Percentiles rank a stretch among this genome's conserved stretches.
Evolutionary conservation across 768 basidiomycete genomes (phyloP).

Genomic region (Trametes gibbosa): DNA sequence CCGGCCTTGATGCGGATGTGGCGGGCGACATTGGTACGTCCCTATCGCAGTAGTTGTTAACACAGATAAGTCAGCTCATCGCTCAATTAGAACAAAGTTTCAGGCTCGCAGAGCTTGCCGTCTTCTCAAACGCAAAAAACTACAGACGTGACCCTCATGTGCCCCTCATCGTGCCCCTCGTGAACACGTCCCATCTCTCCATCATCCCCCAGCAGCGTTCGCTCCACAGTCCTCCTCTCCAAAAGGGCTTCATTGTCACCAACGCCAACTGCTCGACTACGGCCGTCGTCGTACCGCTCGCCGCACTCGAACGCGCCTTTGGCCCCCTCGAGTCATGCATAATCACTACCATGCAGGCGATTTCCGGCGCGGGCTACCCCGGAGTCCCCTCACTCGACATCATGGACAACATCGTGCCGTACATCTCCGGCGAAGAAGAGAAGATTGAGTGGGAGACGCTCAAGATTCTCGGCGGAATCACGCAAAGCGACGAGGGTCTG

Average conservation of each 20-base stretch:
- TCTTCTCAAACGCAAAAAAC: slow-evolving; percentile 98
- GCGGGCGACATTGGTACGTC: slow-evolving; percentile 90
- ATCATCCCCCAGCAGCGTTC: slow-evolving; percentile 83
- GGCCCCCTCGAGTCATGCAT: slow-evolving; percentile 91
- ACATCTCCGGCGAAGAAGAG: slow-evolving; percentile 92
- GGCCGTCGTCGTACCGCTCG: slow-evolving; percentile 86
- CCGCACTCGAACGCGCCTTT: slow-evolving; percentile 85
- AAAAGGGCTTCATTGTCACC: slow-evolving; percentile 92
- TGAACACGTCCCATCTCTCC: slow-evolving; percentile 82
- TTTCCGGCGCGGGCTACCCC: slow-evolving; percentile 97
- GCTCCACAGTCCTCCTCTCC: slow-evolving; percentile 62
- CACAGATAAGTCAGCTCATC: background rate
- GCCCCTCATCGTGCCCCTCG: slow-evolving; percentile 94
- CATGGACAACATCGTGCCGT: slow-evolving; percentile 93
- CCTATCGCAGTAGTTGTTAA: background rate
- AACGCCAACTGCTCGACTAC: slow-evolving; percentile 99
- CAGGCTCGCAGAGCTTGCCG: slow-evolving; percentile 79
- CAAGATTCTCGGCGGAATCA: slow-evolving; percentile 90
- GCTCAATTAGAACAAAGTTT: slow-evolving; percentile 71
- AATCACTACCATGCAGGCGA: slow-evolving; percentile 96
- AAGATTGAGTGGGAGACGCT: slow-evolving; percentile 99
- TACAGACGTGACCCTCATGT: slow-evolving; percentile 89
- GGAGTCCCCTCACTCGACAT: slow-evolving; percentile 89
- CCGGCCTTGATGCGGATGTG: slow-evolving; percentile 92
- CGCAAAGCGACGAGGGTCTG: slow-evolving; percentile 49